phyloP scores from a whole-genome alignment of 2,329 filamentous ascomycete species.

The Pseudomassariella vexata region DNA sequence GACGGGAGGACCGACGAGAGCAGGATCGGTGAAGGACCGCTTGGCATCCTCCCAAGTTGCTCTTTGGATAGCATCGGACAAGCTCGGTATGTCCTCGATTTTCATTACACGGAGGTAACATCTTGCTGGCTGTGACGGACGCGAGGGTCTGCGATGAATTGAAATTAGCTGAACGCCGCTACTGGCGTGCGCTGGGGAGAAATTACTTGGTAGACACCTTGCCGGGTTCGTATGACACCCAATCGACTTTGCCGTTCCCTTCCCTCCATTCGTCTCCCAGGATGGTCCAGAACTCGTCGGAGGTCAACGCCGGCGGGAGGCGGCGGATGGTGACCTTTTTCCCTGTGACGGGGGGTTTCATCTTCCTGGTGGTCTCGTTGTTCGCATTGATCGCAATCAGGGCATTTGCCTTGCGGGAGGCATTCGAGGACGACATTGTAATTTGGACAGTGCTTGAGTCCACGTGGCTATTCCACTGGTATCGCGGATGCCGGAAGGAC shows the following conservation, averaged over 20 bases:
- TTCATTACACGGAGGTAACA: slow-evolving; percentile 80
- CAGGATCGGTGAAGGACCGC: slow-evolving; percentile 64
- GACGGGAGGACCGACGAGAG: slow-evolving; percentile 70
- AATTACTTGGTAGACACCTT: slow-evolving; percentile 78
- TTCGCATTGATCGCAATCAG: not conserved
- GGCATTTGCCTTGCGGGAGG: slow-evolving; percentile 7
- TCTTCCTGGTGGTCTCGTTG: slow-evolving; percentile 26
- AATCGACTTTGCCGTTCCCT: slow-evolving; percentile 79
- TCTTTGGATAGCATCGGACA: slow-evolving; percentile 66
- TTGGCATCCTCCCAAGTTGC: slow-evolving; percentile 76
- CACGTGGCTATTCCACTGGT: no score
- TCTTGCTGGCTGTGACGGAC: slow-evolving; percentile 73
- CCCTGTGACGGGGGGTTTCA: slow-evolving; percentile 50
- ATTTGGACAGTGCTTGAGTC: not conserved
- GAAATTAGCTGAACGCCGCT: no score
- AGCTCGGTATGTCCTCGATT: slow-evolving; percentile 57
- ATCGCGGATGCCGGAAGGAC: no score
- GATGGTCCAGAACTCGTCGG: slow-evolving; percentile 65
- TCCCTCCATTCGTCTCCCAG: slow-evolving; percentile 77
- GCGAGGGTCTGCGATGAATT: slow-evolving; percentile 59
- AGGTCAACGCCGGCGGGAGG: slow-evolving; percentile 78
- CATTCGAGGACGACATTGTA: slow-evolving; percentile 1
- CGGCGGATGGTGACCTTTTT: slow-evolving; percentile 82
- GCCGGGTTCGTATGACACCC: slow-evolving; percentile 59
- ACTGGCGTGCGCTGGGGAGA: not conserved